phyloP scores from a whole-genome alignment of 192 early-diverging fungal genomes.

The Coemansia pectinata region DNA sequence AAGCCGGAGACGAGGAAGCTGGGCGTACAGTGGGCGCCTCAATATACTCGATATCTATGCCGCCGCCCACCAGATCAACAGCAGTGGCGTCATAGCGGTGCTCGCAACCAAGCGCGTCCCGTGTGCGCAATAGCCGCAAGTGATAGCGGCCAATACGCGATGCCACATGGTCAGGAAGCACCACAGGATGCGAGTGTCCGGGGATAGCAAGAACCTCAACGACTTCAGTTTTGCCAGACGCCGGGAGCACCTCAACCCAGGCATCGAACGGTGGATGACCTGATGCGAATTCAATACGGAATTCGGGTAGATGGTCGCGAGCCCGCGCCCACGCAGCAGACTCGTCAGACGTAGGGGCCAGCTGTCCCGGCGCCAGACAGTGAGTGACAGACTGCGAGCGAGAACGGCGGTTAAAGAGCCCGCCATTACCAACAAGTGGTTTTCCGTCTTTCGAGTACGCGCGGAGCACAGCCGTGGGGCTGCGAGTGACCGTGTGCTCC shows the following conservation, averaged over 20 bases:
- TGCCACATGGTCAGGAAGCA: conserved; percentile 40
- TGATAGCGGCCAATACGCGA: conserved; percentile 50
- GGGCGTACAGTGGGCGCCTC: conserved; percentile 50
- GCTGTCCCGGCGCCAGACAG: conserved; percentile 49
- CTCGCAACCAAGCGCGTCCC: conserved; percentile 53
- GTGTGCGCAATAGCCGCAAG: conserved; percentile 40
- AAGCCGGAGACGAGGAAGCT: conserved; percentile 29
- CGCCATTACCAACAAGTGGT: conserved; percentile 7
- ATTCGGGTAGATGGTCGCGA: conserved; percentile 39
- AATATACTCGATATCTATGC: conserved; percentile 55
- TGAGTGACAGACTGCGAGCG: conserved; percentile 21
- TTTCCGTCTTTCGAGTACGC: conserved; percentile 43
- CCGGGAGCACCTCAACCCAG: conserved; percentile 52
- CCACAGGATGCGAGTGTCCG: conserved; percentile 22
- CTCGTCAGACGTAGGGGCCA: conserved; percentile 17
- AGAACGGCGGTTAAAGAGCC: conserved; percentile 1
- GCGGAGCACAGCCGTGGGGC: conserved; percentile 37
- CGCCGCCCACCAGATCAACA: conserved; percentile 22
- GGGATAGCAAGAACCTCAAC: conserved; percentile 29
- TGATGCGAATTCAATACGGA: conserved; percentile 38
- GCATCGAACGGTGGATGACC: conserved; percentile 40
- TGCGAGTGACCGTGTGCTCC: conserved; percentile 32
- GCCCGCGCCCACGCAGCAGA: conserved; percentile 44
- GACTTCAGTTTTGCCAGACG: conserved; percentile 43
- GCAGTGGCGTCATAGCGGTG: conserved; percentile 28